Evolutionary conservation across 2,329 filamentous ascomycete species (phyloP), one percentile per base, ranked within the genome.

Genomic region (Neopestalotiopsis rosae): DNA sequence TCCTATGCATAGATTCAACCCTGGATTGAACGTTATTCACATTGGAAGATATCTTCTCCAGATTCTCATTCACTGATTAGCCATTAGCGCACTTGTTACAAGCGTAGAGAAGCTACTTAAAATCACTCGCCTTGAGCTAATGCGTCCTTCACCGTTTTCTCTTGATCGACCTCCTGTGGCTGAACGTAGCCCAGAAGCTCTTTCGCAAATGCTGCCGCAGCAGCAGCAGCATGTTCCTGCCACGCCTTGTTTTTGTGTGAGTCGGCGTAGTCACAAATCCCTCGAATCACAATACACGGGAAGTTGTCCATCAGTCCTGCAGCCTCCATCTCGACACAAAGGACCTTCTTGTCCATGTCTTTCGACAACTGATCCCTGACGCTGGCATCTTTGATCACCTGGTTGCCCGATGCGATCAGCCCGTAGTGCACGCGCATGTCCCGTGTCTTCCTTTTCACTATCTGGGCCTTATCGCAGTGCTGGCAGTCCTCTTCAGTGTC

Each of bases 191-290:
- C 3, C 24, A 73, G 68, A 24, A 73, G 68, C 17, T 73, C 71
- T 32, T 72, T 73, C 71, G 74, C 70, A 42, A 74, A 77, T 2
- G 75, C 73, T 9, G 74, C 76, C 14, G 76, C 75, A 10, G 65
- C 58, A 66, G 71, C 69, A 1, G 76, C 76, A 6, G 76, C 74
- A 45, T 73, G 76, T 1, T 61, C 67, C 30, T 76, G 76, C 76
- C 76, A 78, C 1, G 13, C 14, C 1, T 71, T 32, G 42, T 75
- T 73, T 62, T 76, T 77, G 42, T 78, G 74, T 1, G 73, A 65
- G 40, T 80, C 78, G 0, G 74, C 61, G 38, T 80, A 80, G 57
- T 80, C 73, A 49, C 76, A 77, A 20, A 80, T 77, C 1, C 79
- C 68, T 2, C 68, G 64, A 34, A 67, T 42, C 0, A 69, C 64